phyloP scores from a whole-genome alignment of 2,329 filamentous ascomycete species.

The Paraphoma sp. region DNA sequence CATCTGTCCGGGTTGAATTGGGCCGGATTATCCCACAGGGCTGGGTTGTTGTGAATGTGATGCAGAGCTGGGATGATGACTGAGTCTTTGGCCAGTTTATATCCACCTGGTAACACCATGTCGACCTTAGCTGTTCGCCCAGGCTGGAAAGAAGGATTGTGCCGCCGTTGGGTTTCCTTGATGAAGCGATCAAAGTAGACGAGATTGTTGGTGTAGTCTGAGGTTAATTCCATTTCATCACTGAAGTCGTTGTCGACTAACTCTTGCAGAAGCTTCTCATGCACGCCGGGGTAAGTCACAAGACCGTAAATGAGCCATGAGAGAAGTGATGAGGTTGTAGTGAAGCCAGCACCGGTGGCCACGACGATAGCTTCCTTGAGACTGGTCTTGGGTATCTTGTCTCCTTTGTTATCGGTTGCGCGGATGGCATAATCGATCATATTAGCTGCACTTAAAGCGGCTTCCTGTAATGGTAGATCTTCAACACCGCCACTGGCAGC shows the following conservation, averaged over 20 bases:
- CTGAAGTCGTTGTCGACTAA: slow-evolving; percentile 52
- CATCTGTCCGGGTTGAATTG: slow-evolving; percentile 64
- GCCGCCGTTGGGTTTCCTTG: slow-evolving; percentile 66
- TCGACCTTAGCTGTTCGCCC: slow-evolving; percentile 64
- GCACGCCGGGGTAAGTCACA: slow-evolving; percentile 61
- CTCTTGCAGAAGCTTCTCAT: slow-evolving; percentile 65
- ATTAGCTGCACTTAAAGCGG: slow-evolving; percentile 44
- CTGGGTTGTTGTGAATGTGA: slow-evolving; percentile 59
- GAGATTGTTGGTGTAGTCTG: slow-evolving; percentile 51
- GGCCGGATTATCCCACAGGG: slow-evolving; percentile 64
- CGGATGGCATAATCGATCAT: slow-evolving; percentile 60
- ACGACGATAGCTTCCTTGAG: slow-evolving; percentile 57
- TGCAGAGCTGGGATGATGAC: slow-evolving; percentile 61
- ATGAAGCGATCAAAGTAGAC: slow-evolving; percentile 64
- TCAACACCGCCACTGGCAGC: slow-evolving; percentile 20
- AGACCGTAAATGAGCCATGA: slow-evolving; percentile 65
- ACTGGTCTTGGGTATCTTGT: slow-evolving; percentile 57
- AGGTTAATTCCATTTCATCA: slow-evolving; percentile 43
- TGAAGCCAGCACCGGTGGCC: slow-evolving; percentile 65
- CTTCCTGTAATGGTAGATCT: slow-evolving; percentile 47
- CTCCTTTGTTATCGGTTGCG: slow-evolving; percentile 61
- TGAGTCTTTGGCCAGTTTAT: slow-evolving; percentile 59
- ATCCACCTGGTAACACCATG: slow-evolving; percentile 65
- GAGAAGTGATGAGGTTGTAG: slow-evolving; percentile 64
- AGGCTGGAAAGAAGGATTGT: slow-evolving; percentile 63